Evolutionary conservation across 2,329 filamentous ascomycete genomes (phyloP).

Genomic region (Aaosphaeria pasadenensis): DNA sequence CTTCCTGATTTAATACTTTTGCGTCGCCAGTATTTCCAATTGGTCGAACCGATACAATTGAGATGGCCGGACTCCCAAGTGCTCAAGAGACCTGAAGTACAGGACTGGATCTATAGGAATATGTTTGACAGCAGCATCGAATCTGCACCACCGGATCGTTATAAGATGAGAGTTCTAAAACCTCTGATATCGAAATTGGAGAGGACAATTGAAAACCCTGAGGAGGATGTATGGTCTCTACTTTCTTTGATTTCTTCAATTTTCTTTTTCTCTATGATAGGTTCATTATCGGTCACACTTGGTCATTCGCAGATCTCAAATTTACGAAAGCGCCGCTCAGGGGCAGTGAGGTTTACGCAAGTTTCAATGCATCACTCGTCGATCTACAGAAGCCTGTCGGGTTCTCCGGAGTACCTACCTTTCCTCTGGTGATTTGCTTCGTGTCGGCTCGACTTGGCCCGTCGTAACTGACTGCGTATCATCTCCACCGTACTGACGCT

Average conservation of each 20-base stretch:
- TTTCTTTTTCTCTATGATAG: too few species aligned
- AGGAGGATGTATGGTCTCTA: conserved; percentile 72
- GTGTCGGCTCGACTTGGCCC: too few species aligned
- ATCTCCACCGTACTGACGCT: too few species aligned
- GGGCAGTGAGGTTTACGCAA: too few species aligned
- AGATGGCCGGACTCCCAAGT: conserved; percentile 60
- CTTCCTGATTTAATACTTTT: conserved; percentile 42
- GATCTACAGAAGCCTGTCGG: too few species aligned
- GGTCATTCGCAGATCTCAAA: neutral
- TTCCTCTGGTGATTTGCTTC: too few species aligned
- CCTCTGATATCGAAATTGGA: conserved; percentile 69
- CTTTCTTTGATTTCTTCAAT: conserved; percentile 12
- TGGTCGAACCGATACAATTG: conserved; percentile 60
- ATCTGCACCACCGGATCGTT: conserved; percentile 64
- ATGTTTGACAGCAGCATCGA: conserved; percentile 62
- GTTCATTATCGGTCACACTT: neutral
- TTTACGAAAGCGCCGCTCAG: too few species aligned
- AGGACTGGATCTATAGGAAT: conserved; percentile 62
- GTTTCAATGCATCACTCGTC: too few species aligned
- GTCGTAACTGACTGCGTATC: too few species aligned
- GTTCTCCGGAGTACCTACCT: too few species aligned
- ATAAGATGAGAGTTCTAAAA: conserved; percentile 72
- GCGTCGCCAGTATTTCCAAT: conserved; percentile 75
- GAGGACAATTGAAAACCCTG: conserved; percentile 72
- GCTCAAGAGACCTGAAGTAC: conserved; percentile 60